These are phyloP conservation scores for Magnaporthiopsis incrustans DNA, from an alignment of 2,329 filamentous ascomycete genomes.

Conservation along the genomic window DNA sequence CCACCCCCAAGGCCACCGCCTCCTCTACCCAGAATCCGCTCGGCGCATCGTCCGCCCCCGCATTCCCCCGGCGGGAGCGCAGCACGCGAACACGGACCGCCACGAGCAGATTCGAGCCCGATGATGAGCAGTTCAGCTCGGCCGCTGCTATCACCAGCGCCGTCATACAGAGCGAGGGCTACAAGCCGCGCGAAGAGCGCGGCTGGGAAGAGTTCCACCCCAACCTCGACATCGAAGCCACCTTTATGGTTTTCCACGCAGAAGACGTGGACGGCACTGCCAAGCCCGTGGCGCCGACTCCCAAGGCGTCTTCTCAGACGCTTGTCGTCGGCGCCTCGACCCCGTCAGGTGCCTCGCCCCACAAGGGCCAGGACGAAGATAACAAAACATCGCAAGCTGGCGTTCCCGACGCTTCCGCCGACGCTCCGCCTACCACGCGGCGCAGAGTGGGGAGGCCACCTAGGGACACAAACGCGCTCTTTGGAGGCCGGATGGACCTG, in stretches of 20 bases:
- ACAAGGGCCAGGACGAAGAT: constrained; percentile 1
- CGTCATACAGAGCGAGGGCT: constrained; percentile 86
- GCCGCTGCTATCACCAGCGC: constrained; percentile 84
- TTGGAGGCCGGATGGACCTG: constrained; percentile 30
- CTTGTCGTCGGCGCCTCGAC: background rate
- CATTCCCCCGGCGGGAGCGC: constrained; percentile 47
- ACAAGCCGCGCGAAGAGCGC: constrained; percentile 93
- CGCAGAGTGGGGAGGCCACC: constrained; percentile 35
- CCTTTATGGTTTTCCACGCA: constrained; percentile 69
- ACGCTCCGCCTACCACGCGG: constrained; percentile 31
- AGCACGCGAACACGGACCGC: constrained; percentile 48
- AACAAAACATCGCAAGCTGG: background rate
- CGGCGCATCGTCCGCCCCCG: constrained; percentile 33
- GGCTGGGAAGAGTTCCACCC: constrained; percentile 98
- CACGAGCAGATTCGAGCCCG: constrained; percentile 40
- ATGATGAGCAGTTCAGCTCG: constrained; percentile 69
- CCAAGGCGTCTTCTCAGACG: background rate
- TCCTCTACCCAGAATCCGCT: constrained; percentile 18
- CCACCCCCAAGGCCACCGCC: background rate
- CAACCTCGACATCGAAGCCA: constrained; percentile 80
- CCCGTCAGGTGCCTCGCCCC: background rate
- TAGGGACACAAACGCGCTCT: constrained; percentile 44
- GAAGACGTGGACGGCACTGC: constrained; percentile 76
- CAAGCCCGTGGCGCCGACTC: constrained; percentile 31
- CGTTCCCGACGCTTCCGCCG: background rate